Evolutionary conservation across 2,329 filamentous ascomycete species (phyloP).

Genomic region (Chrysoporthe austroafricana): DNA sequence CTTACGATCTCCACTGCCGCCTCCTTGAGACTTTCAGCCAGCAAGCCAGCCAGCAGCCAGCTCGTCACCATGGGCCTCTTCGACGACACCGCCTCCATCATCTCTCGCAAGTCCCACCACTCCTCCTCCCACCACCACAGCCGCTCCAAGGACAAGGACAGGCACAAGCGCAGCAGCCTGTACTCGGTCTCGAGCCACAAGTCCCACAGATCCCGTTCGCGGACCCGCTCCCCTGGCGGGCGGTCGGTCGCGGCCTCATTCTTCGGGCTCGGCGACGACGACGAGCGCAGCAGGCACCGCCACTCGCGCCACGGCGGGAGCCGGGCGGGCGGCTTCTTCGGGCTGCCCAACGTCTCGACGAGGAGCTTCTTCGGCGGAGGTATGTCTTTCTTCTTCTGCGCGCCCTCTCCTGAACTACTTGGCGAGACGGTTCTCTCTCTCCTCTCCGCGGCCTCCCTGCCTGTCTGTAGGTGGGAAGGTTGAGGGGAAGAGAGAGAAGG

Average conservation of each 20-base stretch:
- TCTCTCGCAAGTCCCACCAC: constrained; percentile 34
- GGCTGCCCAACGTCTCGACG: constrained; percentile 48
- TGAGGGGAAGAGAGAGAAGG: background rate
- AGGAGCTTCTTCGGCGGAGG: constrained; percentile 52
- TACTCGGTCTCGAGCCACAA: constrained; percentile 15
- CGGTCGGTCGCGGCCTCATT: constrained; percentile 48
- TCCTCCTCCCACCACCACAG: constrained; percentile 31
- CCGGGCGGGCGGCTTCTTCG: constrained; percentile 50
- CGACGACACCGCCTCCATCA: constrained; percentile 39
- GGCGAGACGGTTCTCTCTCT: too few relatives aligned
- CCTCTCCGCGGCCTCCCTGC: too few relatives aligned
- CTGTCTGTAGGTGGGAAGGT: too few relatives aligned
- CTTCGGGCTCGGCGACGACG: constrained; percentile 45
- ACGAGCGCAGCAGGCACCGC: constrained; percentile 35
- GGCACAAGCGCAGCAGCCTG: constrained; percentile 34
- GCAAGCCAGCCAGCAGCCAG: too few relatives aligned
- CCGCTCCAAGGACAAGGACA: constrained; percentile 26
- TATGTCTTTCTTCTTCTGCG: constrained; percentile 33
- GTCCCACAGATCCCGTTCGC: constrained; percentile 40
- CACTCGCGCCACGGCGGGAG: constrained; percentile 42
- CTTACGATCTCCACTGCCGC: constrained; percentile 7
- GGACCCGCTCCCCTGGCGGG: constrained; percentile 41
- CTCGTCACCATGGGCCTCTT: constrained; percentile 38
- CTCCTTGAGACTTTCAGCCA: too few relatives aligned
- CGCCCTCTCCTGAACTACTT: background rate